Percentiles rank a stretch among this genome's conserved stretches.
Conservation (phyloP, 1,139 yeast genomes). For the Saccharomycopsis hybrid region DNA sequence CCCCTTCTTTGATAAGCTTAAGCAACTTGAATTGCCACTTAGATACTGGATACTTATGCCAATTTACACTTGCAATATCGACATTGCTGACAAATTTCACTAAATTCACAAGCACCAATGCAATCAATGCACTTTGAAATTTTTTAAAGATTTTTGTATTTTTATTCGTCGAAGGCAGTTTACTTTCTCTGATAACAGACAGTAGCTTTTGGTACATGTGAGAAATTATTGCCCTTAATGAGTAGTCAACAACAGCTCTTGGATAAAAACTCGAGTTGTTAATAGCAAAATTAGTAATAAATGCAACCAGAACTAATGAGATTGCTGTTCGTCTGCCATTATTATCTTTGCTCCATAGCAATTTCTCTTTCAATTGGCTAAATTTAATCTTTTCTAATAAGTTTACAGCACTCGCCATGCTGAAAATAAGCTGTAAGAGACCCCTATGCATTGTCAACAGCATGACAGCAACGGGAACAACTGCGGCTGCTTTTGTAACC, state of each 20-base stretch:
- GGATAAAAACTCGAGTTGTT: conserved; percentile 6
- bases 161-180: too few species aligned
- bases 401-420: not conserved
- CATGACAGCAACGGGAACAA: not conserved
- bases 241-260: not conserved
- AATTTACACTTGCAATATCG: not conserved
- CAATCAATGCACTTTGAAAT: conserved; percentile 9
- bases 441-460: not conserved
- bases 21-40: not conserved
- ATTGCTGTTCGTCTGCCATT: too few species aligned
- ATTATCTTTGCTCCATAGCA: too few species aligned
- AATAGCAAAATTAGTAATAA: conserved; percentile 1
- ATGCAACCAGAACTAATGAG: not conserved
- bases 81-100: not conserved
- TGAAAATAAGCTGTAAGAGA: not conserved
- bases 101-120: conserved; percentile 11
- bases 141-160: conserved; percentile 6
- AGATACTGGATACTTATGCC: not conserved
- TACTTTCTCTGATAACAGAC: too few species aligned
- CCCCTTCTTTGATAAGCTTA: not conserved
- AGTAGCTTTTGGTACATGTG: not conserved
- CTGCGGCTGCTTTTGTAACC: too few species aligned
- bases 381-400: not conserved
- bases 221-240: not conserved
- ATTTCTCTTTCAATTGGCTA: not conserved